phyloP scores from a whole-genome alignment of 2,329 filamentous ascomycete species.

The Paramyrothecium sp. region DNA sequence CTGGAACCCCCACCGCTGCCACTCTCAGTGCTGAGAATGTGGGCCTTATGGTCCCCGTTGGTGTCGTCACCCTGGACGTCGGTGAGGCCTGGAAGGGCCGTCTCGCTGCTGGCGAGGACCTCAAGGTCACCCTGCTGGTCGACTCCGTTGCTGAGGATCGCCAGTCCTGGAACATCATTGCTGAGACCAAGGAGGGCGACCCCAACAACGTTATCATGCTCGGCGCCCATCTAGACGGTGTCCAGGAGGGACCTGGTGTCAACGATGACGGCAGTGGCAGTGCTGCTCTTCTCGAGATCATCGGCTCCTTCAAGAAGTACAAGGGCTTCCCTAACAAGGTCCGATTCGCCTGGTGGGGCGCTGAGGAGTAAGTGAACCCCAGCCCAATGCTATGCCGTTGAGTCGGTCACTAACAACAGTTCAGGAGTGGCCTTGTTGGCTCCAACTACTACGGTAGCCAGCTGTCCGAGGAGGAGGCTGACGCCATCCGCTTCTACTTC shows the following conservation, averaged over 20 bases:
- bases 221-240: constrained; percentile 39
- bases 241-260: constrained; percentile 36
- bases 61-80: constrained; percentile 31
- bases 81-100: constrained; percentile 32
- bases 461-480: constrained; percentile 33
- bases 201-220: constrained; percentile 40
- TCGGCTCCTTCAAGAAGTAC: constrained; percentile 33
- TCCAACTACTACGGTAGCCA: constrained; percentile 37
- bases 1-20: constrained; percentile 43
- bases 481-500: constrained; percentile 65
- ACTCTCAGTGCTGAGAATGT: constrained; percentile 48
- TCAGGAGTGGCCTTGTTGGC: constrained; percentile 39
- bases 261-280: constrained; percentile 41
- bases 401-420: constrained; percentile 8
- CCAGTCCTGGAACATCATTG: constrained; percentile 38
- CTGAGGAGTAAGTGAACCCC: constrained; percentile 31
- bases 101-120: constrained; percentile 28
- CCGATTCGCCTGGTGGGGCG: constrained; percentile 42
- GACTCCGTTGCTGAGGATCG: constrained; percentile 35
- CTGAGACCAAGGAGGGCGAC: constrained; percentile 41
- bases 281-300: constrained; percentile 34
- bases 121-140: constrained; percentile 32
- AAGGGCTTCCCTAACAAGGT: constrained; percentile 40
- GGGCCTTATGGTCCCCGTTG: constrained; percentile 32
- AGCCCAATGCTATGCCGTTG: fast-evolving